These are phyloP conservation scores for Neohortaea acidophila DNA, from an alignment of 495 filamentous ascomycete genomes.

Conservation along the genomic window DNA sequence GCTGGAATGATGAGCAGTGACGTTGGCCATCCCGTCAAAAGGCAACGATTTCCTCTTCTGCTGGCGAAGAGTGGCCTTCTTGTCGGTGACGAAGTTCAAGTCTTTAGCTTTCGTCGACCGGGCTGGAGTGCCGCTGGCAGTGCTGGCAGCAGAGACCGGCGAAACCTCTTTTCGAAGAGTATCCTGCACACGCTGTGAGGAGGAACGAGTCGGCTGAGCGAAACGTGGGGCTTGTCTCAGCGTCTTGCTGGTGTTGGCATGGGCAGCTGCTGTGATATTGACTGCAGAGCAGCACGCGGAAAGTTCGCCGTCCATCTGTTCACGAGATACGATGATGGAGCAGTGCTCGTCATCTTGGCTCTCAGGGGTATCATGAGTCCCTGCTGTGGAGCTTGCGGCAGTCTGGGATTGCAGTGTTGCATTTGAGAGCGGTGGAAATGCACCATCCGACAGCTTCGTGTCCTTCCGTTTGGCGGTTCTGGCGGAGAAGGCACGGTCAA, in stretches of 20 bases:
- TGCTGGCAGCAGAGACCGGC: not conserved
- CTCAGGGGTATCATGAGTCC: not conserved
- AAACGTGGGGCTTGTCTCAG: slow-evolving; percentile 2
- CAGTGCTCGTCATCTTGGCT: slow-evolving; percentile 1
- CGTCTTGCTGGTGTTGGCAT: not conserved
- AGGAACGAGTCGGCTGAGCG: slow-evolving; percentile 13
- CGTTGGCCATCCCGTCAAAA: slow-evolving; percentile 1
- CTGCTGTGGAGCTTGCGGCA: not conserved
- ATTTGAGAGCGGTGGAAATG: not conserved
- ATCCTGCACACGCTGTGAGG: slow-evolving; percentile 5
- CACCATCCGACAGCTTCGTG: slow-evolving; percentile 3
- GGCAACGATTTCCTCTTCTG: slow-evolving; percentile 14
- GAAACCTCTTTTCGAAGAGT: slow-evolving; percentile 3
- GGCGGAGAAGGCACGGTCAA: not conserved
- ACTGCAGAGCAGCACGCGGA: not conserved
- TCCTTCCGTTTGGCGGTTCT: not conserved
- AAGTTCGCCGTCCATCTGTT: not conserved
- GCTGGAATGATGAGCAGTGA: too few species aligned
- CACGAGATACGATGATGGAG: slow-evolving; percentile 2
- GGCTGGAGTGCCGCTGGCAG: not conserved
- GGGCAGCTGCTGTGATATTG: not conserved
- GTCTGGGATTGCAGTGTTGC: not conserved
- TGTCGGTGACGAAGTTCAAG: slow-evolving; percentile 1
- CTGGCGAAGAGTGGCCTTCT: not conserved
- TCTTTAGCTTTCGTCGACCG: not conserved